Evolutionary conservation across 352 stramenopile genomes (phyloP).

Genomic region (Aphanomyces euteiches): DNA sequence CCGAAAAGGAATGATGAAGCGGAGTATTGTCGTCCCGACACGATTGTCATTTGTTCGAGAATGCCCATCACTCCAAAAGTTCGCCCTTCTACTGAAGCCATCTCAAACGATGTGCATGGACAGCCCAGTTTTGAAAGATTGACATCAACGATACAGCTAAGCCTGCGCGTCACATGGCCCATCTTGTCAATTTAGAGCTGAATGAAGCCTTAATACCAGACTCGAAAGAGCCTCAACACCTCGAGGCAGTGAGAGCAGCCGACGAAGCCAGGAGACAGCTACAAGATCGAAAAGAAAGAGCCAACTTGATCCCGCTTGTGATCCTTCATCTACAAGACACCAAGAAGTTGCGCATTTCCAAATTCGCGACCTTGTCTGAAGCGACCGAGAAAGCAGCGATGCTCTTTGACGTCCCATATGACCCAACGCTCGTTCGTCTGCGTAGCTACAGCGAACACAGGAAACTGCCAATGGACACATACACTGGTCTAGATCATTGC

Average conservation of each 20-base stretch:
- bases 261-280: slow-evolving; percentile 61
- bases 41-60: too few relatives aligned
- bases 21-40: too few relatives aligned
- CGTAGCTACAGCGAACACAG: slow-evolving; percentile 78
- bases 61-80: too few relatives aligned
- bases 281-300: slow-evolving; percentile 66
- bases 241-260: slow-evolving; percentile 56
- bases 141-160: too few relatives aligned
- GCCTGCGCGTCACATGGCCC: too few relatives aligned
- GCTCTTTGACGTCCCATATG: not conserved
- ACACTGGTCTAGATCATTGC: slow-evolving; percentile 46
- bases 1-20: too few relatives aligned
- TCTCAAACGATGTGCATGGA: too few relatives aligned
- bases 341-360: slow-evolving; percentile 71
- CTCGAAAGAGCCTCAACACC: slow-evolving; percentile 58
- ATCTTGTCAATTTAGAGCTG: too few relatives aligned
- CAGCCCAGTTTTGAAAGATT: too few relatives aligned
- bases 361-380: slow-evolving; percentile 58
- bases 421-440: slow-evolving; percentile 41
- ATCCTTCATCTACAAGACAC: slow-evolving; percentile 63
- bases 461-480: slow-evolving; percentile 58
- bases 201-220: slow-evolving; percentile 64
- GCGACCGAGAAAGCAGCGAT: slow-evolving; percentile 32
- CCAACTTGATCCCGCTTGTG: slow-evolving; percentile 70
- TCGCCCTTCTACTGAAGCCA: too few relatives aligned